Base-by-base conservation (phyloP, 345 rosid genomes). In the Bruguiera sexangula region DNA sequence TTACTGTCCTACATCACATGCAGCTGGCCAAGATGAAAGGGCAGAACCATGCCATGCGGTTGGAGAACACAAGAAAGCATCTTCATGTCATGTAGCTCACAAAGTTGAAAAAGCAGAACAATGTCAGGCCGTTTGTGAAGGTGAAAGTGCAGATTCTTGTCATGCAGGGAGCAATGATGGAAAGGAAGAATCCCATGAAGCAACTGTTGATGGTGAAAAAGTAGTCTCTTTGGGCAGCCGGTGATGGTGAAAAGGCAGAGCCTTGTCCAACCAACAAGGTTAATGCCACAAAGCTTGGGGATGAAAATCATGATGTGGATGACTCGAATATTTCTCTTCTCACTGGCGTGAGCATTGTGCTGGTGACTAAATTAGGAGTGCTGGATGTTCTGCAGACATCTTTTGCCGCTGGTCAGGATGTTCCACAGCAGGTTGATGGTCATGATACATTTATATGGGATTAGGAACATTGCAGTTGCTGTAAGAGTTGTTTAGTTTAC, bases 131-230 rank as follows among this genome's bases (percentile, higher is more conserved):
- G 50, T 46, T 31, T 70, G 77, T 70, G 83, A 74, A 71, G 77
- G 79, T 55, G 82, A 80, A 36, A 63, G 22, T 50, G 72, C 67
- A 53, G 75, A 43, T 43, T 66, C 72, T 37, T 69, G 60, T 39
- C 72, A 65, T 61, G 61, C 79, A 60, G 70, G 75, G 69, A 71
- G 67, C 65, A 88, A 79, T 58, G 79, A 56, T 69, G 75, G 67
- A 73, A 65, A 22, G 21, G 36, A 39, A 4, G 67, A 62, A 66
- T 31, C 51, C 5, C 2, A 2, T 48, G 29, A 21, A 11, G 53
- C 67, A 32, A 51, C 36, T 27, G 72, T 75, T 70, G 83, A 74
- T 68, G 76, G 76, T 55, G 81, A 80, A 43, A 63, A 27, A 55
- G 72, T 65, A 53, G 73, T 68, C 71, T 37, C 68, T 51, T 50